Evolutionary conservation across 345 rosid genomes (phyloP), one percentile per base, ranked within the genome.

Genomic region (Sonneratia caseolaris): DNA sequence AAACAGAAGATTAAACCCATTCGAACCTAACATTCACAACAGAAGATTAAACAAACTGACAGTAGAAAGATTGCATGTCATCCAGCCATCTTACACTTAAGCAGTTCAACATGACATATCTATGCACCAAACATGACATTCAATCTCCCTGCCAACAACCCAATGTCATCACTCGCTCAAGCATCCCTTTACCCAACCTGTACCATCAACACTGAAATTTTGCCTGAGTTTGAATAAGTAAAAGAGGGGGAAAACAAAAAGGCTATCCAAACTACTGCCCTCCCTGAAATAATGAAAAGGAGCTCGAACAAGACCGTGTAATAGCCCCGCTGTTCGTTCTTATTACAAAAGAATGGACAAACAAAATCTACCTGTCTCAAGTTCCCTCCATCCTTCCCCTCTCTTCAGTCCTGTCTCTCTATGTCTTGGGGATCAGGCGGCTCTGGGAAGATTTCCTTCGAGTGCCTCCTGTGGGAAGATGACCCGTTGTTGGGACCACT

Each of bases 361-460:
- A 66, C 69, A 70, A 69, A 81, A 75, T 78, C 76, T 70, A 70
- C 75, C 70, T 70, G 22, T 74, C 56, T 37, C 37, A 37, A 22
- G 64, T n/a, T 57, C 35, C 12, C n/a, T 22, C 64, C 64, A 7
- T 22, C 64, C 32, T 22, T 57, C 4, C 38, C 12, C 51, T 71
- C 56, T 82, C 86, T 40, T 81, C 84, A 42, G 45, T 42, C 45
- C 22, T 8, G 81, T 71, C 80, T 73, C 84, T 86, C 92, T 77
- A 81, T 49, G 68, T 85, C 93, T 70, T 80, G 91, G 22, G 37
- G 72, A 37, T 76, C 85, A 8, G 78, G 72, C 65, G 96, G 96
- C 80, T 91, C 98, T 0, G 99, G 99, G 83, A 78, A 89, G 56
- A 96, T 88, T 72, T 96, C 98, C 78, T 81, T 87, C 15, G 97